These are phyloP conservation scores for Aureobasidium mangrovei DNA, from an alignment of 2,329 filamentous ascomycete genomes.

Conservation along the genomic window DNA sequence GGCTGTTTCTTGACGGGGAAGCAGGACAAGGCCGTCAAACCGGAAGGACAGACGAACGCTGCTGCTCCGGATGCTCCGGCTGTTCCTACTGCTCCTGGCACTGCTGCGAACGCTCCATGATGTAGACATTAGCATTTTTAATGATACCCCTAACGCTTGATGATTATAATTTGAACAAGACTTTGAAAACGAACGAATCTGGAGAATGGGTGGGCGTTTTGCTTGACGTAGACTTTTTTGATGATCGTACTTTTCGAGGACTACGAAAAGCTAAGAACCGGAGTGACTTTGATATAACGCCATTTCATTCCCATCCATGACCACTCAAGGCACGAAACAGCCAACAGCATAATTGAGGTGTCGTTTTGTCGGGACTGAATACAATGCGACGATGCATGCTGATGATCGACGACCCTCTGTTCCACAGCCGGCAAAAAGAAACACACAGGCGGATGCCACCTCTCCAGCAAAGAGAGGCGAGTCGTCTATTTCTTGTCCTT, in stretches of 20 bases:
- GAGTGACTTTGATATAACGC: constrained; percentile 1
- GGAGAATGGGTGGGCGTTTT: neutral
- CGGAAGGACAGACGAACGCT: neutral
- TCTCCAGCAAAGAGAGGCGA: constrained; percentile 15
- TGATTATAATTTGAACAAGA: neutral
- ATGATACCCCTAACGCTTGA: neutral
- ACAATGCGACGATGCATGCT: neutral
- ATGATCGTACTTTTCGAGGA: constrained; percentile 13
- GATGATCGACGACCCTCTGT: neutral
- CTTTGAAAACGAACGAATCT: neutral
- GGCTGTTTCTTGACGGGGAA: constrained; percentile 50
- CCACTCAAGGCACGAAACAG: constrained; percentile 1
- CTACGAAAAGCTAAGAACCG: constrained; percentile 15
- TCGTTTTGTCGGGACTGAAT: neutral
- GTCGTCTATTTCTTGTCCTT: constrained; percentile 52
- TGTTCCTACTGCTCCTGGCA: neutral
- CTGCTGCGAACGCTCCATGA: neutral
- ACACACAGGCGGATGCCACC: neutral
- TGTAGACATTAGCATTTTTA: neutral
- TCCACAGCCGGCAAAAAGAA: neutral
- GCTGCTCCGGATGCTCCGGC: neutral
- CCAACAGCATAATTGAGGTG: constrained; percentile 7
- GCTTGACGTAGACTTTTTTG: constrained; percentile 3
- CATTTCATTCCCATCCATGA: constrained; percentile 13
- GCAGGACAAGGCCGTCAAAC: constrained; percentile 10